Conservation (phyloP, 2,329 filamentous ascomycete species). For the Cercospora brassicicola region DNA sequence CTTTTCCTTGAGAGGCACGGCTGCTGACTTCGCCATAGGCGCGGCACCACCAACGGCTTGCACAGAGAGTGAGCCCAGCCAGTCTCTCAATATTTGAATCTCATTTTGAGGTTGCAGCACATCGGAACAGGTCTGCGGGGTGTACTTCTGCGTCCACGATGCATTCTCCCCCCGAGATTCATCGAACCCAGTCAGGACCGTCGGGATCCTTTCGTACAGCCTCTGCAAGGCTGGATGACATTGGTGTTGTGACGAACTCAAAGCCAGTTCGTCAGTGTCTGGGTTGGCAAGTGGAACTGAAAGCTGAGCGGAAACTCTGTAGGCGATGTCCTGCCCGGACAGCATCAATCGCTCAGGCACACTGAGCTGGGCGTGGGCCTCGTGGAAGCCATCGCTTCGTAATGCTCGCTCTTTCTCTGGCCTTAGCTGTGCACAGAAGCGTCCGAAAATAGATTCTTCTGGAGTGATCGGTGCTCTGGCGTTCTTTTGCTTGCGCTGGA, state of each 20-base stretch:
- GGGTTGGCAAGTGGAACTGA: slow-evolving; percentile 21
- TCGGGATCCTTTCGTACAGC: slow-evolving; percentile 61
- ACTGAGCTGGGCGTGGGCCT: slow-evolving; percentile 35
- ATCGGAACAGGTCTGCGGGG: slow-evolving; percentile 66
- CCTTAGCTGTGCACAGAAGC: slow-evolving; percentile 24
- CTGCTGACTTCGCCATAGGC: slow-evolving; percentile 32
- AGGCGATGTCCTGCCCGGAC: slow-evolving; percentile 44
- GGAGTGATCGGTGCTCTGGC: slow-evolving; percentile 29
- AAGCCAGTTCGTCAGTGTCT: slow-evolving; percentile 20
- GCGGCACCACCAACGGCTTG: slow-evolving; percentile 69
- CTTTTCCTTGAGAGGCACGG: slow-evolving; percentile 28
- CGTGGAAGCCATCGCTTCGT: slow-evolving; percentile 36
- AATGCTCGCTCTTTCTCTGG: slow-evolving; percentile 26
- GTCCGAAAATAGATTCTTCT: slow-evolving; percentile 28
- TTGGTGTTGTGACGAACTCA: slow-evolving; percentile 16
- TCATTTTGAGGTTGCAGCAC: slow-evolving; percentile 76
- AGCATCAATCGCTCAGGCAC: slow-evolving; percentile 37
- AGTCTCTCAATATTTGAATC: slow-evolving; percentile 70
- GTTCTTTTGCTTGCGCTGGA: slow-evolving; percentile 42
- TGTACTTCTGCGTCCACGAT: slow-evolving; percentile 83
- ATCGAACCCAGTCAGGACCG: slow-evolving; percentile 75
- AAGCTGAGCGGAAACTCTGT: slow-evolving; percentile 35
- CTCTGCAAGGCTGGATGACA: slow-evolving; percentile 60
- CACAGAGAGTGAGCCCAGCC: slow-evolving; percentile 75
- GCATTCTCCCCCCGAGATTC: slow-evolving; percentile 69